Conservation (phyloP, 805 yeast species). For the Dipodascus albidus region DNA sequence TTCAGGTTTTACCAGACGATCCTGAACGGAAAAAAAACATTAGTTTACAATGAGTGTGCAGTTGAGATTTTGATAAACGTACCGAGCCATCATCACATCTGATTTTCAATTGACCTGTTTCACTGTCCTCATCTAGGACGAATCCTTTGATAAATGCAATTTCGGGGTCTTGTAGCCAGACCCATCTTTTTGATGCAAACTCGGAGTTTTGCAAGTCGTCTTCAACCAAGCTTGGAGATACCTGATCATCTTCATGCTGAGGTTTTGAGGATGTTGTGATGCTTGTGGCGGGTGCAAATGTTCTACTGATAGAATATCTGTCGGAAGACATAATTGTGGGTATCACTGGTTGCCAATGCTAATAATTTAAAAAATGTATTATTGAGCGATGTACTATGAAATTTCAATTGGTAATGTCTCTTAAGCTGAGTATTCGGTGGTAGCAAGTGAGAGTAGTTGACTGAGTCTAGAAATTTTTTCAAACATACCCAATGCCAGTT, state of each 20-base stretch:
- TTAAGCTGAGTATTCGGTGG: no score
- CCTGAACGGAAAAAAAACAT: constrained; percentile 19
- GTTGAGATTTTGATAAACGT: no score
- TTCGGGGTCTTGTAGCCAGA: constrained; percentile 64
- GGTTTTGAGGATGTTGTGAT: background rate
- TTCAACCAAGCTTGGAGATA: constrained; percentile 1
- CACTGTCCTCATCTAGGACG: constrained; percentile 34
- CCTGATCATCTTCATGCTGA: background rate
- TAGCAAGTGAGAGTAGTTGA: no score
- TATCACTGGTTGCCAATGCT: background rate
- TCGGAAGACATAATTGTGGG: background rate
- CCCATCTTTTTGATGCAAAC: constrained; percentile 40
- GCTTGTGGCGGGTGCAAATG: background rate
- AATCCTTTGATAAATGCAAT: constrained; percentile 51
- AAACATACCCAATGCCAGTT: no score
- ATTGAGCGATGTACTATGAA: no score
- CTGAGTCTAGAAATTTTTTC: no score
- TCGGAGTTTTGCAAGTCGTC: constrained; percentile 16
- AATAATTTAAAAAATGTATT: no score
- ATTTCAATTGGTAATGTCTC: no score
- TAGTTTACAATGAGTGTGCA: no score
- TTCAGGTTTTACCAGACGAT: constrained; percentile 32
- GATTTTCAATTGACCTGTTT: constrained; percentile 28
- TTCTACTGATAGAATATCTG: background rate
- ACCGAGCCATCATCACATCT: constrained; percentile 30